phyloP scores from a whole-genome alignment of 2,329 filamentous ascomycete species.

The Westerdykella sp. region DNA sequence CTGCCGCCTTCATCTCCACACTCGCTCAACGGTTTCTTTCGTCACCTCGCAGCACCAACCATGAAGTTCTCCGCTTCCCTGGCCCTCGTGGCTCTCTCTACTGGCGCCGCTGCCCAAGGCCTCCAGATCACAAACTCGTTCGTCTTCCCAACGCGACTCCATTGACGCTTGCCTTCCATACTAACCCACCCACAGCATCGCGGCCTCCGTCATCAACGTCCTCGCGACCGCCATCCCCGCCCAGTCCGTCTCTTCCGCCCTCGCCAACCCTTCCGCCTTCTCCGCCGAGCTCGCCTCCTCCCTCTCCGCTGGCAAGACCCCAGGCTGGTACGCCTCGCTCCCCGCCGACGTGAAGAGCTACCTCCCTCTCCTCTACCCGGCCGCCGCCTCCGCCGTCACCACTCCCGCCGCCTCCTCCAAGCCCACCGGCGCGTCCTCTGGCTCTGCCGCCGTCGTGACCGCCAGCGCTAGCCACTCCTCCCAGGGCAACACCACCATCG shows the following conservation, averaged over 20 bases:
- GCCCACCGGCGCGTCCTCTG: constrained; percentile 3
- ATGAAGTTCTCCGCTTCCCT: not conserved
- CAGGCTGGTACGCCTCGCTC: constrained; percentile 42
- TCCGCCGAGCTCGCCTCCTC: constrained; percentile 39
- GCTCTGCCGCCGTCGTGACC: constrained; percentile 8
- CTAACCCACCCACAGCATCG: constrained; percentile 12
- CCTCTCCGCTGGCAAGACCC: constrained; percentile 39
- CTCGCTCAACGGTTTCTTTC: not conserved
- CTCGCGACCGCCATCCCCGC: constrained; percentile 43
- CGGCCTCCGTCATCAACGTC: constrained; percentile 37
- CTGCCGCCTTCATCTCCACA: not conserved
- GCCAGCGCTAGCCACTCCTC: constrained; percentile 11
- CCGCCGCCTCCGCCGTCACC: constrained; percentile 12
- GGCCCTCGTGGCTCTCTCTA: not conserved
- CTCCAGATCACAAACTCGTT: not conserved
- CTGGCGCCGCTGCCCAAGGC: not conserved
- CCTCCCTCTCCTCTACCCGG: constrained; percentile 34
- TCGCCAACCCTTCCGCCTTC: constrained; percentile 40
- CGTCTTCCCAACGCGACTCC: not conserved
- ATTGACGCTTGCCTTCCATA: not conserved
- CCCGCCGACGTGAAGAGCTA: constrained; percentile 42
- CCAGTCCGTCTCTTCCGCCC: constrained; percentile 35
- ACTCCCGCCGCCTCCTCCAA: constrained; percentile 13
- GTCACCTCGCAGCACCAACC: not conserved
- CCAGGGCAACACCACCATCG: constrained; percentile 12